Base-by-base conservation (phyloP, 331 rosid species). In the Dryas integrifolia region DNA sequence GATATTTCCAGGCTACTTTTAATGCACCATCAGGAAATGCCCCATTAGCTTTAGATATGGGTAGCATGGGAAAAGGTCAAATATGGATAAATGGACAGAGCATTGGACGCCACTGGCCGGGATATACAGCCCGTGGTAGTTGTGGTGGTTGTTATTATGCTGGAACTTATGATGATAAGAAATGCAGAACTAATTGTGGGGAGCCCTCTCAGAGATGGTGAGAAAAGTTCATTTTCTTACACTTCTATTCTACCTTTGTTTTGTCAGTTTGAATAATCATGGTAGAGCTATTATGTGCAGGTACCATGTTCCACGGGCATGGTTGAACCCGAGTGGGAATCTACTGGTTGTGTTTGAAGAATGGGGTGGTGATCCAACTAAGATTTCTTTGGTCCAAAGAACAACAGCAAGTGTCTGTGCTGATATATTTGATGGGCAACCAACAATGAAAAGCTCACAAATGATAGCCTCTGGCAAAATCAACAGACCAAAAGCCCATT, bases 51-150 rank as follows among this genome's bases (percentile, higher is more conserved):
- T 87, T 95, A 55, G 99, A 95, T 75, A 75, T 92, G 92, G 67
- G 81, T 21, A 82, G 85, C 88, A 95, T 92, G 97, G 97, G 97
- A 62, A 95, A 95, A 73, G 99, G 99, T 72, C 87, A 92, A 46
- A 67, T 95, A 47, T 95, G 99, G 99, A 65, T 95, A 58, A 95
- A 95, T 9, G 99, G 99, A 64, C 85, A 76, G 69, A 89, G 96
- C 85, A 87, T 95, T 14, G 97, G 97, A 72, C 97, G 99, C 74
- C 96, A 92, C 80, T 95, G 96, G 97, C 96, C 99, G 2, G 93
- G 67, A 73, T 85, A 89, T 69, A 82, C 49, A 24, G 97, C 98
- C 12, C 84, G 10, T 0, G 99, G 97, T 40, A 76, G 21, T 18
- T 95, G 99, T 51, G 83, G 82, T 14, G 44, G 47, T 43, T 95